These are phyloP conservation scores for Pseudogymnoascus sp. DNA, from an alignment of 2,329 filamentous ascomycete species.

Conservation along the genomic window DNA sequence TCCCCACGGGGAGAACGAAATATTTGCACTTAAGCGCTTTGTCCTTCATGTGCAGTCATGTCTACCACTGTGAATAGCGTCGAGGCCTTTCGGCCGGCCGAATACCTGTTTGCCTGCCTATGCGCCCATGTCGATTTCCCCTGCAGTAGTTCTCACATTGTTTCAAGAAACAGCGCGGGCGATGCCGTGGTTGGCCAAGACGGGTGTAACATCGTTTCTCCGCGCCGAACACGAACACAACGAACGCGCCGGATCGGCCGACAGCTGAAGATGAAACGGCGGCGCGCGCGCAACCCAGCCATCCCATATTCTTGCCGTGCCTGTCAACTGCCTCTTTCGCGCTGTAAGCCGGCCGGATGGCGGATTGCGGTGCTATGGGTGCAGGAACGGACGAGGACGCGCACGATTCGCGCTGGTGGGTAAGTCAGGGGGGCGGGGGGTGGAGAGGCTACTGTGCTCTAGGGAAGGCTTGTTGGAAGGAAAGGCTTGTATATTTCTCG, in stretches of 20 bases:
- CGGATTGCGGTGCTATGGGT: not conserved
- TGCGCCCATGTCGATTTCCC: not conserved
- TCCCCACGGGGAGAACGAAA: not conserved
- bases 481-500: not conserved
- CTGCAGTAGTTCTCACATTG: constrained; percentile 2
- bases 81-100: not conserved
- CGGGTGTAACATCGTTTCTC: not conserved
- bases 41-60: not conserved
- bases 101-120: not conserved
- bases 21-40: not conserved
- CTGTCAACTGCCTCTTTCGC: too few relatives aligned
- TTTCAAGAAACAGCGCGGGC: not conserved
- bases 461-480: not conserved
- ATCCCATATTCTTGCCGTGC: not conserved
- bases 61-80: not conserved
- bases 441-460: not conserved
- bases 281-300: not conserved
- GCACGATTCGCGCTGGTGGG: not conserved
- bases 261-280: not conserved
- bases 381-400: not conserved
- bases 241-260: not conserved
- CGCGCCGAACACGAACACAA: not conserved
- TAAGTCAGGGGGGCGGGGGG: not conserved
- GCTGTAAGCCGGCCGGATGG: not conserved
- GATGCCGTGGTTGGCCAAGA: not conserved